Percentiles rank a stretch among this genome's conserved stretches.
Evolutionary conservation across 495 filamentous ascomycete species (phyloP).

Genomic region (Penicillium goetzii): DNA sequence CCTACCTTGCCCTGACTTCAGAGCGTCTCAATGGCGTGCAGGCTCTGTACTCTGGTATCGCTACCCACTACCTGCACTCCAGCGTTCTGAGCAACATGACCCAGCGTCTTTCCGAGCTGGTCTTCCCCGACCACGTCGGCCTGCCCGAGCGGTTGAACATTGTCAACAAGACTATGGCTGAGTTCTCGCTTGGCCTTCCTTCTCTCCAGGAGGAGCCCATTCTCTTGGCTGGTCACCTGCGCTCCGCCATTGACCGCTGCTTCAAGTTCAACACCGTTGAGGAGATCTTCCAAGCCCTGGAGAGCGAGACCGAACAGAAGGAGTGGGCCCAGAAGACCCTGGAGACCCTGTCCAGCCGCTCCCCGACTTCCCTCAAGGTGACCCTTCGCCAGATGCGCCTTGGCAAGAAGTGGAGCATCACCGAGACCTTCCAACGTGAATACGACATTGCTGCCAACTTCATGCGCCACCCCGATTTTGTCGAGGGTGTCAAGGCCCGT

Average conservation of each 20-base stretch:
- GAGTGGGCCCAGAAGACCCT: constrained; percentile 79
- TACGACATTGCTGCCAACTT: constrained; percentile 77
- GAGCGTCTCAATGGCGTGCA: constrained; percentile 78
- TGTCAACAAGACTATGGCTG: constrained; percentile 87
- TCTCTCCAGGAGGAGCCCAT: constrained; percentile 63
- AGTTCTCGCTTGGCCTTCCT: constrained; percentile 83
- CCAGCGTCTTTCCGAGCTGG: constrained; percentile 82
- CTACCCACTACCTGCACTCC: constrained; percentile 94
- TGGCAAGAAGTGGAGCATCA: constrained; percentile 74
- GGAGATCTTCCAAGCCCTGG: constrained; percentile 69
- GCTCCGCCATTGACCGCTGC: constrained; percentile 82
- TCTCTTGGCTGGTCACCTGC: constrained; percentile 62
- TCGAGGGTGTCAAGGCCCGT: constrained; percentile 77
- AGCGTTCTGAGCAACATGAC: constrained; percentile 79
- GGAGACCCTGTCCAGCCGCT: constrained; percentile 69
- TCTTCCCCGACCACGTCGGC: constrained; percentile 73
- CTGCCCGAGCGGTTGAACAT: constrained; percentile 63
- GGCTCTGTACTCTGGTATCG: constrained; percentile 78
- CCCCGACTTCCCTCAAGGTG: constrained; percentile 83
- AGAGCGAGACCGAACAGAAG: constrained; percentile 56
- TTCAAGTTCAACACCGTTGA: constrained; percentile 68
- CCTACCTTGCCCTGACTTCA: constrained; percentile 90
- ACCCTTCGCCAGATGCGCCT: constrained; percentile 78
- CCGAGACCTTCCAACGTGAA: constrained; percentile 81
- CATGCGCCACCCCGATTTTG: constrained; percentile 87